Base-by-base conservation (phyloP, 2,329 filamentous ascomycete species). In the Nigrograna mackinnonii region DNA sequence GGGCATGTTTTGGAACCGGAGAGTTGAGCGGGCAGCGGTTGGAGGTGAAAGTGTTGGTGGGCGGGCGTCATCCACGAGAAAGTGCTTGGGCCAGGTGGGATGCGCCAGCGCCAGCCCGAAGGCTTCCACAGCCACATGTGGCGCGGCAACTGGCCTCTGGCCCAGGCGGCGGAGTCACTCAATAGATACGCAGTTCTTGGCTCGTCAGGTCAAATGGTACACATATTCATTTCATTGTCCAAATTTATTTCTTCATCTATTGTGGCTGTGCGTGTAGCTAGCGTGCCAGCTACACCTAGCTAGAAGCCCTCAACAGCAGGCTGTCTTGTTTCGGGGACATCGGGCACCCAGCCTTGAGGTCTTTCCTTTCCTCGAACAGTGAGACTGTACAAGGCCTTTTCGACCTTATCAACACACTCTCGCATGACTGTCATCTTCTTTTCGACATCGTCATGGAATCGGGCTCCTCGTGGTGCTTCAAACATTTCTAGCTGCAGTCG, bases 331-430 rank as follows among this genome's bases (percentile, higher is more conserved):
- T 60, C 71, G 18, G 72, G 71, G 62, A 89, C 68, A 62, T 96
- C 91, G 4, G 91, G 92, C 62, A 94, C 80, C 92, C 92, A 97
- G 0, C 92, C 92, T 62, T 87, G 89, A 0, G 92, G 92, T 49
- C 91, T 76, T 75, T 99, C 94, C 39, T 86, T 88, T 0, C 92
- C 92, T 39, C 94, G 79, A 17, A 99, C 88, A 21, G 86, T 83
- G 54, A 96, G 82, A 4, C 91, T 90, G 68, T 97, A 99, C 21
- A 91, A 84, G 18, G 92, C 82, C 53, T 83, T 85, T 78, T 99
- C 94, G 9, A 99, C 94, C 77, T 99, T 99, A 62, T 87, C 85
- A 19, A 99, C 91, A 66, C 90, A 95, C 62, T 82, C 82, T 58
- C 85, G 80, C 87, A 96, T 95, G 1, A 91, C 86, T 30, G 85